Conservation (phyloP, 2,329 filamentous ascomycete genomes). For the Macrophomina pseudophaseolina region DNA sequence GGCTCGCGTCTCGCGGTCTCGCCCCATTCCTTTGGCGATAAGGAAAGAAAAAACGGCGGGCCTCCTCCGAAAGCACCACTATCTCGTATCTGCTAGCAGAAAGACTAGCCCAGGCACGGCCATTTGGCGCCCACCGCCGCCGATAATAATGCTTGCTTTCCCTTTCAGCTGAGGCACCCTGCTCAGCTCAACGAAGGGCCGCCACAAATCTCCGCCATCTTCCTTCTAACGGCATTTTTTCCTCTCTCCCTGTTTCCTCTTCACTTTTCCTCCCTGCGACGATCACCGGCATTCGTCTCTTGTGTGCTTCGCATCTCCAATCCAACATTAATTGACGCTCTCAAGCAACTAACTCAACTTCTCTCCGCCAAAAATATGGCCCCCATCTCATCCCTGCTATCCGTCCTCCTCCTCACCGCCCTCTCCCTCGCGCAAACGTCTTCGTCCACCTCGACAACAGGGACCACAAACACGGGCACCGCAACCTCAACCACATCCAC, state of each 20-base stretch:
- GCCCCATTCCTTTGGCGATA: not conserved
- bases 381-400: slow-evolving; percentile 1
- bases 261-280: not conserved
- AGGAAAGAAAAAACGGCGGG: not conserved
- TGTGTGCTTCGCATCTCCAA: not conserved
- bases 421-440: not conserved
- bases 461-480: not conserved
- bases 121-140: not conserved
- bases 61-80: slow-evolving; percentile 5
- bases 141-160: not conserved
- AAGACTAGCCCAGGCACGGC: slow-evolving; percentile 4
- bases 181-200: not conserved
- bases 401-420: slow-evolving; percentile 1
- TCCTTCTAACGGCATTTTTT: not conserved
- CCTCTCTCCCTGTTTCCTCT: not conserved
- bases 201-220: slow-evolving; percentile 19
- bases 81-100: slow-evolving; percentile 11
- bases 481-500: not conserved
- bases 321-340: not conserved
- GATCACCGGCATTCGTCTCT: not conserved
- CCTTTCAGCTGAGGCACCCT: not conserved
- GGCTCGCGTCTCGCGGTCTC: not conserved
- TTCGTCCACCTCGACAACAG: not conserved
- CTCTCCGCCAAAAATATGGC: not conserved
- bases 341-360: not conserved